These are phyloP conservation scores for Aspergillus diversus DNA, from an alignment of 495 filamentous ascomycete species.

Conservation along the genomic window DNA sequence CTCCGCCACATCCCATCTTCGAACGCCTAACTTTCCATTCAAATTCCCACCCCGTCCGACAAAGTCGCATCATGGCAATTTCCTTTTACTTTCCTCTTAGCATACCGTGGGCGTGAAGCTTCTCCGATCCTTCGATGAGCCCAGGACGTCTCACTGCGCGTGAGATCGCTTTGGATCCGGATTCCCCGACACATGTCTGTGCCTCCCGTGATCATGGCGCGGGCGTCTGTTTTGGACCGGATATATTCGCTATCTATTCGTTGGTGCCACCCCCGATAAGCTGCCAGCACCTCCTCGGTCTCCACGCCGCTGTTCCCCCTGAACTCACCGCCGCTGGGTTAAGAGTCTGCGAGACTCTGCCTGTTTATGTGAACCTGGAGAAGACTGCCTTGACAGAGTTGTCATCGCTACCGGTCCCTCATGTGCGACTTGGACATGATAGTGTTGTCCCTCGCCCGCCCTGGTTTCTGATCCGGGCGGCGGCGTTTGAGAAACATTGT, in stretches of 20 bases:
- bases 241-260: slow-evolving; percentile 19
- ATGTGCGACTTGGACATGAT: not conserved
- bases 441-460: slow-evolving; percentile 9
- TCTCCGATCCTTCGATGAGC: slow-evolving; percentile 6
- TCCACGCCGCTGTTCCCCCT: not conserved
- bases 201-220: slow-evolving; percentile 17
- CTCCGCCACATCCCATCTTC: too few relatives aligned
- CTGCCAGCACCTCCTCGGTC: not conserved
- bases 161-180: not conserved
- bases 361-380: slow-evolving; percentile 13
- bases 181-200: slow-evolving; percentile 10
- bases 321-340: slow-evolving; percentile 1
- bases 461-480: slow-evolving; percentile 28
- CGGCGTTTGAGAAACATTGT: slow-evolving; percentile 23
- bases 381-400: not conserved
- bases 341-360: slow-evolving; percentile 10
- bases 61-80: not conserved
- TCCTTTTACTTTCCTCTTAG: not conserved
- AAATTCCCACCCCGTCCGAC: not conserved
- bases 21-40: too few relatives aligned
- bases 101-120: slow-evolving; percentile 4
- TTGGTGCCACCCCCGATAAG: slow-evolving; percentile 11
- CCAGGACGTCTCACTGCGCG: slow-evolving; percentile 1
- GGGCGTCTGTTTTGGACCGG: slow-evolving; percentile 13
- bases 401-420: slow-evolving; percentile 2